Evolutionary conservation across 352 stramenopile genomes (phyloP).

Genomic region (Pythium phragmitis): DNA sequence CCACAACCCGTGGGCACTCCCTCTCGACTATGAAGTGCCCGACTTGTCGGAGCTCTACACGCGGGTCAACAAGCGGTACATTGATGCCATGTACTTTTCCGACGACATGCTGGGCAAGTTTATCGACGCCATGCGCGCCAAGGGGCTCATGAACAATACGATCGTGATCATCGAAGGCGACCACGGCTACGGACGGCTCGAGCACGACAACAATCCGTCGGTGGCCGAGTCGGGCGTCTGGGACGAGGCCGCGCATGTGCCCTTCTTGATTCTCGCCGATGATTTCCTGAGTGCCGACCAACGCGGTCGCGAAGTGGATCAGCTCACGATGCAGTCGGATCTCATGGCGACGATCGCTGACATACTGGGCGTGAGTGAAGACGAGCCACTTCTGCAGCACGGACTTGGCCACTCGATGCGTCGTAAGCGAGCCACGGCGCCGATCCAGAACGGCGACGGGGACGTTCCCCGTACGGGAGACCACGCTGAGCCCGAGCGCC

Average conservation of each 20-base stretch:
- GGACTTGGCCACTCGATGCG: slow-evolving; percentile 73
- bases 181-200: slow-evolving; percentile 61
- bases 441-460: slow-evolving; percentile 15
- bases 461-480: slow-evolving; percentile 11
- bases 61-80: slow-evolving; percentile 64
- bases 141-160: slow-evolving; percentile 71
- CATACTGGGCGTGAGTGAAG: slow-evolving; percentile 48
- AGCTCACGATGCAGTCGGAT: slow-evolving; percentile 72
- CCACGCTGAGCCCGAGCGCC: slow-evolving; percentile 30
- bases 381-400: slow-evolving; percentile 59
- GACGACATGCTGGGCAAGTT: slow-evolving; percentile 68
- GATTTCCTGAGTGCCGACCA: slow-evolving; percentile 51
- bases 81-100: slow-evolving; percentile 70
- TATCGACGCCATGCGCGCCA: slow-evolving; percentile 43
- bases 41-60: slow-evolving; percentile 60
- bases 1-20: slow-evolving; percentile 62
- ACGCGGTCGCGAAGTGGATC: slow-evolving; percentile 45
- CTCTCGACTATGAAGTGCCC: slow-evolving; percentile 42
- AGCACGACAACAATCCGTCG: slow-evolving; percentile 71
- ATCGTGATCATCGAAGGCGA: slow-evolving; percentile 71
- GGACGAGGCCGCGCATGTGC: slow-evolving; percentile 60
- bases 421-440: slow-evolving; percentile 30
- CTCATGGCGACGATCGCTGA: slow-evolving; percentile 73
- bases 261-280: slow-evolving; percentile 66
- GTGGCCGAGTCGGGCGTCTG: slow-evolving; percentile 60